These are phyloP conservation scores for Letharia columbiana DNA, from an alignment of 495 filamentous ascomycete genomes.

Conservation along the genomic window DNA sequence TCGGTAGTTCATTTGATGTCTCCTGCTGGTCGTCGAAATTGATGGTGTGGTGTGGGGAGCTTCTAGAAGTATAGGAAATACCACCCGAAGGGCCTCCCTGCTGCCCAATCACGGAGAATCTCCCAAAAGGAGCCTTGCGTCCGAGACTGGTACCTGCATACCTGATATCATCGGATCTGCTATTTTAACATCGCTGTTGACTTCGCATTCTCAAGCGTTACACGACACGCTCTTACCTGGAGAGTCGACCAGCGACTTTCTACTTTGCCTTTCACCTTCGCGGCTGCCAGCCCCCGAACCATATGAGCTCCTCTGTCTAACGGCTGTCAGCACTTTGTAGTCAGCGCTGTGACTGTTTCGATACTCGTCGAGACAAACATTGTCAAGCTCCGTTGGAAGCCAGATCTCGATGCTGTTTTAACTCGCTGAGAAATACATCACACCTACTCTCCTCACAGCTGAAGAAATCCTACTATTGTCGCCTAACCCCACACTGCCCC, in stretches of 20 bases:
- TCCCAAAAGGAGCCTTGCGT: constrained; percentile 11
- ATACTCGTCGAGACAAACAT: not conserved
- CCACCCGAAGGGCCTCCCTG: not conserved
- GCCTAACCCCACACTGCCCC: not conserved
- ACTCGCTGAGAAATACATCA: not conserved
- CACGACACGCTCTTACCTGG: not conserved
- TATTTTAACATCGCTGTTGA: not conserved
- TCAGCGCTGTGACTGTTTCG: not conserved
- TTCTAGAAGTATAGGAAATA: not conserved
- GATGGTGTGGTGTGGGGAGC: not conserved
- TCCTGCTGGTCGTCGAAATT: not conserved
- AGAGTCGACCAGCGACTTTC: not conserved
- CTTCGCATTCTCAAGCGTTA: not conserved
- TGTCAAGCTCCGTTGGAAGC: not conserved
- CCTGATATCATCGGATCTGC: constrained; percentile 5
- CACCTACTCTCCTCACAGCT: not conserved
- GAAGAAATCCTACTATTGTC: not conserved
- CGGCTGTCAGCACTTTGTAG: not conserved
- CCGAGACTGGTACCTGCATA: constrained; percentile 13
- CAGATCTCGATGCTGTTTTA: not conserved
- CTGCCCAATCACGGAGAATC: constrained; percentile 11
- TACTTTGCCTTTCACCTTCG: not conserved
- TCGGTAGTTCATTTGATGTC: not conserved
- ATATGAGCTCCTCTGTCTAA: not conserved
- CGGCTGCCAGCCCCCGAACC: not conserved